A percentile compares a stretch with the other conserved stretches of the same genome.
These are phyloP conservation scores for Choiromyces venosus DNA, from an alignment of 495 filamentous ascomycete species.

Conservation along the genomic window DNA sequence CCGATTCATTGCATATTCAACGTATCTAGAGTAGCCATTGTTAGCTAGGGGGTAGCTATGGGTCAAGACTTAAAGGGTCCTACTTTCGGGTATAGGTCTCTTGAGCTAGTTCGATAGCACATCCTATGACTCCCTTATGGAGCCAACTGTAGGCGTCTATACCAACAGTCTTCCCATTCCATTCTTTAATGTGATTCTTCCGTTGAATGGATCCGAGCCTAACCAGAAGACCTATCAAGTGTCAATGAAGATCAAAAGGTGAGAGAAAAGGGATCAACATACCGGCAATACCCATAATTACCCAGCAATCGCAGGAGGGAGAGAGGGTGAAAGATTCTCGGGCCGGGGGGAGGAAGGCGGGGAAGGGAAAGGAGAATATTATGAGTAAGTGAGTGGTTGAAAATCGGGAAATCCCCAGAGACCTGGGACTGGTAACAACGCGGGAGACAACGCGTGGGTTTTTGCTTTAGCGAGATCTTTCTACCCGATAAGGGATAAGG, in stretches of 20 bases:
- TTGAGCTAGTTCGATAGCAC: conserved; percentile 83
- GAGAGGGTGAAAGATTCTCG: background rate
- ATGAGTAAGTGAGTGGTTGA: background rate
- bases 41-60: conserved; percentile 10
- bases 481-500: background rate
- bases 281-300: background rate
- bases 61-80: conserved; percentile 8
- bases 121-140: conserved; percentile 85
- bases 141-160: conserved; percentile 98
- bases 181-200: conserved; percentile 78
- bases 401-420: background rate
- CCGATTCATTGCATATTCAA: conserved; percentile 85
- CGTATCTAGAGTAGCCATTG: conserved; percentile 55
- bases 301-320: background rate
- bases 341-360: background rate
- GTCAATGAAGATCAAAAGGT: background rate
- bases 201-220: conserved; percentile 94
- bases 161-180: conserved; percentile 78
- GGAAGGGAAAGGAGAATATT: background rate
- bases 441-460: background rate
- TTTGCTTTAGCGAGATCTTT: background rate
- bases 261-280: background rate
- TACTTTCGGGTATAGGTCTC: conserved; percentile 84
- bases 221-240: conserved; percentile 71
- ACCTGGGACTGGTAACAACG: background rate